Evolutionary conservation across 495 filamentous ascomycete genomes (phyloP), one percentile per base, ranked within the genome.

Genomic region (Talaromyces nanjingensis): DNA sequence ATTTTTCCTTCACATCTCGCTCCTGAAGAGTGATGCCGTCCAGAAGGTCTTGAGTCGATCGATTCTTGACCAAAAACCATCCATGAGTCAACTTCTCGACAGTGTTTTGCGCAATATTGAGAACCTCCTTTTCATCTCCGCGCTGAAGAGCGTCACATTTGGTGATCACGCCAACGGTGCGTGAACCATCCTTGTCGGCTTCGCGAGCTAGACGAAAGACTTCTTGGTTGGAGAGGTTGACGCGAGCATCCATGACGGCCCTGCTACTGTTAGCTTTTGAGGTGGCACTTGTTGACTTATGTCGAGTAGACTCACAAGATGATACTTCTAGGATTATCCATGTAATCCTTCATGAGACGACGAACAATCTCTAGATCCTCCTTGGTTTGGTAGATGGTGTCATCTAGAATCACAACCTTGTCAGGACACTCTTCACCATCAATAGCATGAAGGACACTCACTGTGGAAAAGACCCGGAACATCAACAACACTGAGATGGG

Each of bases 51-150:
- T 74, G 65, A n/a, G 76, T 75, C 3, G 73, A 74, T 14, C 75
- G 80, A 59, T 86, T 87, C 9, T 72, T 75, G 0, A 86, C 77
- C 8, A 81, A 71, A 63, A 77, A 83, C 76, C 80, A 86, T 12
- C 83, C 82, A 34, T 82, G 76, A 2, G 68, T 76, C 8, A 82
- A 70, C 25, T 71, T 45, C 3, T 72, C 70, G 42, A 74, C 65
- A 59, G 66, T 65, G 59, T 75, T 74, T 37, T 69, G 42, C 11
- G 71, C 71, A 24, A 73, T 68, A 18, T 69, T 54, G 1, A 77
- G 68, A 27, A 76, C 63, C 42, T 72, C 65, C 42, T 68, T 58
- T 60, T 80, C 74, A 47, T 75, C 73, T 73, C 77, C 53, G 71
- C 62, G 45, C 18, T 81, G 71, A 16, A 83, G 66, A 14, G 66